phyloP scores from a whole-genome alignment of 768 basidiomycete genomes.

The Stropharia rugosoannulata region DNA sequence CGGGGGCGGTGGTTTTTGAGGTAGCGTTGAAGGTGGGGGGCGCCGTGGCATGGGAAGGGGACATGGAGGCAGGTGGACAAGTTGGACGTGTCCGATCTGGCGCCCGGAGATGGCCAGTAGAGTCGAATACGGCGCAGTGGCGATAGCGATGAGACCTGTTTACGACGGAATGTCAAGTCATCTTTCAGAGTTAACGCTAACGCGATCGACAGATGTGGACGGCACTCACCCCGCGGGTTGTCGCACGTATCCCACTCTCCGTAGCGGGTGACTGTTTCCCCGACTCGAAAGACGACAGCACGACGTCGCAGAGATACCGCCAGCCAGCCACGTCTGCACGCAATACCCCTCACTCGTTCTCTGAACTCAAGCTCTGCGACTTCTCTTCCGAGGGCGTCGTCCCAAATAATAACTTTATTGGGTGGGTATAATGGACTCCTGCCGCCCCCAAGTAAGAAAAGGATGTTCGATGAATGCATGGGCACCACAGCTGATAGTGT shows the following conservation, averaged over 20 bases:
- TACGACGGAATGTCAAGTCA: neutral
- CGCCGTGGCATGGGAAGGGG: constrained; percentile 53
- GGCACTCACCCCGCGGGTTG: constrained; percentile 70
- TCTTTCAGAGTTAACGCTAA: constrained; percentile 14
- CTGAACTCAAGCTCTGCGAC: constrained; percentile 90
- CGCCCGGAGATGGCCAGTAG: constrained; percentile 84
- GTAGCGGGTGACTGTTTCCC: constrained; percentile 55
- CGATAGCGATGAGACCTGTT: constrained; percentile 74
- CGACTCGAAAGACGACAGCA: constrained; percentile 77
- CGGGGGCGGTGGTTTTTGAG: constrained; percentile 55
- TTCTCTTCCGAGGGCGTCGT: constrained; percentile 72
- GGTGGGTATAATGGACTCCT: constrained; percentile 86
- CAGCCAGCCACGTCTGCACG: constrained; percentile 82
- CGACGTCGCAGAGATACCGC: constrained; percentile 78
- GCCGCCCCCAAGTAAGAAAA: constrained; percentile 87
- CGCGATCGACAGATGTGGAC: constrained; percentile 4
- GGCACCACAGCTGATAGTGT: constrained; percentile 78
- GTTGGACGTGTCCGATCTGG: constrained; percentile 85
- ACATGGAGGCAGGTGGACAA: constrained; percentile 84
- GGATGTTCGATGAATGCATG: constrained; percentile 75
- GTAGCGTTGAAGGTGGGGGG: constrained; percentile 52
- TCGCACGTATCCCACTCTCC: constrained; percentile 87
- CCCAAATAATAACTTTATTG: constrained; percentile 91
- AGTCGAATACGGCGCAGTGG: constrained; percentile 75
- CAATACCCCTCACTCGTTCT: constrained; percentile 77